phyloP scores from a whole-genome alignment of 345 rosid genomes.

The Clarkia xantiana region DNA sequence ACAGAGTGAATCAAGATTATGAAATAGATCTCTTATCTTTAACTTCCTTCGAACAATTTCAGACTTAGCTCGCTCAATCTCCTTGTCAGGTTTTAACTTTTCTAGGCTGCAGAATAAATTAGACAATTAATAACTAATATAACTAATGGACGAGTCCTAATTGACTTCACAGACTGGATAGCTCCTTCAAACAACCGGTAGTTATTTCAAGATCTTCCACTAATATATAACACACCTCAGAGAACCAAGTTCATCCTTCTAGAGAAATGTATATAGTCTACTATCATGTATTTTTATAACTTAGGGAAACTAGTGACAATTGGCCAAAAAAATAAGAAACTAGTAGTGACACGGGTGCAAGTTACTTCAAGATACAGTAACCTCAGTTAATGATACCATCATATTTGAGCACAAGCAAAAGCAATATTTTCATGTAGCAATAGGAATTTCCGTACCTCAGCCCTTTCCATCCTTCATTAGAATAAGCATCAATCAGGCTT shows the following conservation, averaged over 20 bases:
- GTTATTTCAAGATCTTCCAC: background rate
- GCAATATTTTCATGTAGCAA: background rate
- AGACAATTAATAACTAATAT: background rate
- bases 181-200: too few species aligned
- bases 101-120: constrained; percentile 48
- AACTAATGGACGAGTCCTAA: background rate
- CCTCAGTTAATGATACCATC: background rate
- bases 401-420: background rate
- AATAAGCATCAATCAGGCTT: constrained; percentile 79
- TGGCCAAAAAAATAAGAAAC: too few species aligned
- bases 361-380: too few species aligned
- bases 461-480: constrained; percentile 98
- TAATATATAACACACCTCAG: background rate
- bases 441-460: constrained; percentile 41
- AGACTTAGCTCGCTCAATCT: constrained; percentile 78
- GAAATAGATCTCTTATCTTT: constrained; percentile 81
- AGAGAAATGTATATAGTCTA: too few species aligned
- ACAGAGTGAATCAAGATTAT: constrained; percentile 53
- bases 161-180: too few species aligned
- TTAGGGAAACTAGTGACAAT: too few species aligned
- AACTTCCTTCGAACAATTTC: constrained; percentile 62
- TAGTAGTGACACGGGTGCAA: too few species aligned
- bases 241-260: too few species aligned
- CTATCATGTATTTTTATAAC: too few species aligned
- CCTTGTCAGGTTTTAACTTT: constrained; percentile 90